These are phyloP conservation scores for Rehmannia glutinosa DNA, from an alignment of 257 asterid genomes.

Conservation along the genomic window DNA sequence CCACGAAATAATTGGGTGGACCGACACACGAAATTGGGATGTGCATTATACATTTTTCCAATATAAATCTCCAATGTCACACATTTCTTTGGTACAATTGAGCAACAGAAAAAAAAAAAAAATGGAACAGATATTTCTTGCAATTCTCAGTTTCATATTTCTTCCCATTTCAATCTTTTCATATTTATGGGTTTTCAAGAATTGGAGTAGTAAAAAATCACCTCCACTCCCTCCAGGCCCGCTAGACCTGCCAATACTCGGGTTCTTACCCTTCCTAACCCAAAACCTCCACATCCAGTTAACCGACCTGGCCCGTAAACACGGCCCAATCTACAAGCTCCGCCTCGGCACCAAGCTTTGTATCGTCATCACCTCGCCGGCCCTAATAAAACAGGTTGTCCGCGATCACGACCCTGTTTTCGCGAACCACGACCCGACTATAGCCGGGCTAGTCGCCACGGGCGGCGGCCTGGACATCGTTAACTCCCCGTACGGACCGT, in stretches of 20 bases:
- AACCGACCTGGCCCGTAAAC: conserved; percentile 15
- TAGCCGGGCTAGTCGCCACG: not conserved
- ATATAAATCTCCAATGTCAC: no score
- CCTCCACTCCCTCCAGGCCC: conserved; percentile 6
- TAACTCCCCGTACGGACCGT: not conserved
- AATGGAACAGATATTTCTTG: no score
- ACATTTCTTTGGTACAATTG: no score
- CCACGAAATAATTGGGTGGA: no score
- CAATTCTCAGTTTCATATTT: no score
- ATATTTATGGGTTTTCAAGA: no score
- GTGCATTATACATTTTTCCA: no score
- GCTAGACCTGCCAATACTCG: conserved; percentile 26
- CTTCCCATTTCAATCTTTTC: no score
- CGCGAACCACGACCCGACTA: conserved; percentile 25
- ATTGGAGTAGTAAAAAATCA: no score
- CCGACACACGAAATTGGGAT: no score
- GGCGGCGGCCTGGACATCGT: not conserved
- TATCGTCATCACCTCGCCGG: conserved; percentile 32
- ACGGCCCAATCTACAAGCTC: conserved; percentile 34
- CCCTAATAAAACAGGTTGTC: conserved; percentile 25
- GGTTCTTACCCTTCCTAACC: conserved; percentile 35
- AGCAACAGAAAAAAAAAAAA: no score
- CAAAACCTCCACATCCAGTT: conserved; percentile 30
- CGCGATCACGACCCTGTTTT: conserved; percentile 36
- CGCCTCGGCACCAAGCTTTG: conserved; percentile 28